These are phyloP conservation scores for Pichia californica DNA, from an alignment of 805 yeast genomes.

Conservation along the genomic window DNA sequence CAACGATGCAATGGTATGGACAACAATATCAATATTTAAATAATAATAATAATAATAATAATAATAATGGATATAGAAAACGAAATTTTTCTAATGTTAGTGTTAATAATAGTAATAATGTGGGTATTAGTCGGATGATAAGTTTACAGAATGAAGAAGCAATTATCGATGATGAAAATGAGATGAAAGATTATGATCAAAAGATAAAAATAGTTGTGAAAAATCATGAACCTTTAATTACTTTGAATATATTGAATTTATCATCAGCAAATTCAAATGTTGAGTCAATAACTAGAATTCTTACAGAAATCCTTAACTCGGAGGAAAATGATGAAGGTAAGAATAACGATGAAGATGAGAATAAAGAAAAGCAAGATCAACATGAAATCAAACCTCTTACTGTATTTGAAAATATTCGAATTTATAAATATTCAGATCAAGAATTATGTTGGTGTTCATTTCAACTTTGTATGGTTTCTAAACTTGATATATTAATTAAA, in stretches of 20 bases:
- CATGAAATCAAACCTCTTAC: not conserved
- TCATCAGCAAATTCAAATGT: not conserved
- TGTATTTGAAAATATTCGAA: slow-evolving; percentile 13
- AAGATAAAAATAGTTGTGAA: too few relatives aligned
- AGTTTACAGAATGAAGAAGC: too few relatives aligned
- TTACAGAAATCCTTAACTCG: not conserved
- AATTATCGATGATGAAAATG: too few relatives aligned
- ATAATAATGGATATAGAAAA: too few relatives aligned
- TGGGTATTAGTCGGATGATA: too few relatives aligned
- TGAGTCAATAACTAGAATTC: not conserved
- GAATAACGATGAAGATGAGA: not conserved
- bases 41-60: too few relatives aligned
- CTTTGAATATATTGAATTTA: not conserved
- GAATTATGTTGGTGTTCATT: slow-evolving; percentile 19
- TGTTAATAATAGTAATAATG: too few relatives aligned
- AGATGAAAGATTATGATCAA: too few relatives aligned
- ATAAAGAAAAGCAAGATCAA: not conserved
- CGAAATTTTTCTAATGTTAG: too few relatives aligned
- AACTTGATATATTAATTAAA: slow-evolving; percentile 10
- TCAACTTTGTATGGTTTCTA: slow-evolving; percentile 9
- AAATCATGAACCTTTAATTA: too few relatives aligned
- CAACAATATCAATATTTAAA: too few relatives aligned
- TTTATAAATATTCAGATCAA: slow-evolving; percentile 18
- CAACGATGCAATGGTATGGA: too few relatives aligned
- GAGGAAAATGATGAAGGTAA: not conserved